These are phyloP conservation scores for Aspergillus incahuasiensis DNA, from an alignment of 495 filamentous ascomycete species.

Conservation along the genomic window DNA sequence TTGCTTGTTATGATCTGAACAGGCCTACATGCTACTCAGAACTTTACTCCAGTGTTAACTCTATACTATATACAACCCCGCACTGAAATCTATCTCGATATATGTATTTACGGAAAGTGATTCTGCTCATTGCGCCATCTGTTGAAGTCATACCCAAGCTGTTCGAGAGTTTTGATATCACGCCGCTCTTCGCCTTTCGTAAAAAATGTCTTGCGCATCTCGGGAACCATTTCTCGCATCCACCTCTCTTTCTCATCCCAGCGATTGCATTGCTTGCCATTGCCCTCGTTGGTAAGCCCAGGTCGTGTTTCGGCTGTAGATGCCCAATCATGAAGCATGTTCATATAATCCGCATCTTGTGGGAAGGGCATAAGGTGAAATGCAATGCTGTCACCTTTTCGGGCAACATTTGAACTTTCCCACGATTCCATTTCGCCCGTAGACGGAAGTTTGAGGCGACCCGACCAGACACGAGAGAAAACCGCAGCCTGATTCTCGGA, in stretches of 20 bases:
- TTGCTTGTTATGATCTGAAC: no score
- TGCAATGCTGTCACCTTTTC: slow-evolving; percentile 42
- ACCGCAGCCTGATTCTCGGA: slow-evolving; percentile 74
- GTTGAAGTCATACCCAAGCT: slow-evolving; percentile 59
- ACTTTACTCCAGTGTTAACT: no score
- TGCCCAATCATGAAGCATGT: slow-evolving; percentile 62
- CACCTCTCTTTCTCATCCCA: slow-evolving; percentile 68
- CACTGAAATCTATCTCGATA: background rate
- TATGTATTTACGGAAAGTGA: slow-evolving; percentile 6
- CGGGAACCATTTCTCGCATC: slow-evolving; percentile 50
- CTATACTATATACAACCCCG: background rate
- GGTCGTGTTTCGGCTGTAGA: slow-evolving; percentile 33
- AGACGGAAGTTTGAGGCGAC: slow-evolving; percentile 58
- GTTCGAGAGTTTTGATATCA: slow-evolving; percentile 43
- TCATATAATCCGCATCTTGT: slow-evolving; percentile 74
- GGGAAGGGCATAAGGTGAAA: slow-evolving; percentile 71
- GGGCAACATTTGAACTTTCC: slow-evolving; percentile 44
- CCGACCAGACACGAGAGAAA: slow-evolving; percentile 71
- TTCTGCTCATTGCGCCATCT: slow-evolving; percentile 28
- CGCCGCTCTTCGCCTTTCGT: slow-evolving; percentile 41
- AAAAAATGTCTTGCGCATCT: slow-evolving; percentile 53
- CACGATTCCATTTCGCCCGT: slow-evolving; percentile 59
- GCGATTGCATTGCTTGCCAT: slow-evolving; percentile 57
- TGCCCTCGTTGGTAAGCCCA: slow-evolving; percentile 42
- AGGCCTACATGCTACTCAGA: no score